These are phyloP conservation scores for Populus tremula DNA, from an alignment of 345 rosid species.

Conservation along the genomic window DNA sequence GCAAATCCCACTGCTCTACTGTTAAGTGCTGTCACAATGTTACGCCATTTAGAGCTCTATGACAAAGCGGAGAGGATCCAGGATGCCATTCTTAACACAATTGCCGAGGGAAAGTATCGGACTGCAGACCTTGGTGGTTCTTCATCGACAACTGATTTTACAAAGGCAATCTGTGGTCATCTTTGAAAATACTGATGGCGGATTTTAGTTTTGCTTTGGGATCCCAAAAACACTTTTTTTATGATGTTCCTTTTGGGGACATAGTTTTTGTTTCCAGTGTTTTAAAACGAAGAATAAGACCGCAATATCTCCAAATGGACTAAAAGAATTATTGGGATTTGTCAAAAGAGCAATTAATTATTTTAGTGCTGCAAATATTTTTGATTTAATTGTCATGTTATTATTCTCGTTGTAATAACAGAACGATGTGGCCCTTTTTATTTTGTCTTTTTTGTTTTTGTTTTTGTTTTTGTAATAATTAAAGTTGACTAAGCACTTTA, in stretches of 20 bases:
- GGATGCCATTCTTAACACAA: conserved; percentile 73
- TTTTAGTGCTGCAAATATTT: background rate
- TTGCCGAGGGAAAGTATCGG: conserved; percentile 83
- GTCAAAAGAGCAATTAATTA: background rate
- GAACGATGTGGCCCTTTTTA: too few relatives aligned
- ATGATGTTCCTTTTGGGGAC: conserved; percentile 5
- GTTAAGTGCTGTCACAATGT: conserved; percentile 77
- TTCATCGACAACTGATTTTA: conserved; percentile 76
- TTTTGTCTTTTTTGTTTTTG: too few relatives aligned
- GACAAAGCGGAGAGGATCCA: conserved; percentile 87
- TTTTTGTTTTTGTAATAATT: too few relatives aligned
- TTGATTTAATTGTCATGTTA: background rate
- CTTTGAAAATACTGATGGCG: conserved; percentile 44
- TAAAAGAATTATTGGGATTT: background rate
- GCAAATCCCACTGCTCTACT: conserved; percentile 98
- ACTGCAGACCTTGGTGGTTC: conserved; percentile 92
- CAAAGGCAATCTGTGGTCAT: conserved; percentile 81
- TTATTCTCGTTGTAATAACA: background rate
- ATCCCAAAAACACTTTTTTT: conserved; percentile 6
- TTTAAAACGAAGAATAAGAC: conserved; percentile 18
- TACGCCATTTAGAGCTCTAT: conserved; percentile 72
- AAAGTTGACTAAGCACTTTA: background rate
- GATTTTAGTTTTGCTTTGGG: conserved; percentile 24
- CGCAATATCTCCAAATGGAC: background rate
- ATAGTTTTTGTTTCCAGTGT: conserved; percentile 7